Conservation (phyloP, 257 asterid genomes). For the Nicotiana tabacum region DNA sequence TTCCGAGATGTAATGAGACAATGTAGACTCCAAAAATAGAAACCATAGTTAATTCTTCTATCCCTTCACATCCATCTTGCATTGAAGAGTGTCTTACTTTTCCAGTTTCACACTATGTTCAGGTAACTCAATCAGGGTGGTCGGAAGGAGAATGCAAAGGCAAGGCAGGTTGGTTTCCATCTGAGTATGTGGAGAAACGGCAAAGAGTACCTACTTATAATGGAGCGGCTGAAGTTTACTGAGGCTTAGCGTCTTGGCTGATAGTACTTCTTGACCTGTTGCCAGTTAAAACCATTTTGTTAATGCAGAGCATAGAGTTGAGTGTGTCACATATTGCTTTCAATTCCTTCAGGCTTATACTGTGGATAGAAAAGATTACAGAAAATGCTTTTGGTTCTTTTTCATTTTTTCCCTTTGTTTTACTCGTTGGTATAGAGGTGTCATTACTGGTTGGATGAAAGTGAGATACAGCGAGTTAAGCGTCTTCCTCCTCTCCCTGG, state of each 20-base stretch:
- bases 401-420: not conserved
- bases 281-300: not conserved
- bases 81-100: not conserved
- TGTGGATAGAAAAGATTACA: not conserved
- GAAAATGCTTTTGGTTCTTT: not conserved
- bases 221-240: conserved; percentile 60
- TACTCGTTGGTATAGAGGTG: not conserved
- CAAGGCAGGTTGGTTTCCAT: conserved; percentile 95
- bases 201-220: conserved; percentile 63
- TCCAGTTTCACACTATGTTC: not conserved
- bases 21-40: not conserved
- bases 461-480: not conserved
- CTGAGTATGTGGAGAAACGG: conserved; percentile 72
- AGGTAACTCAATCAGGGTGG: conserved; percentile 95
- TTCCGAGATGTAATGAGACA: not conserved
- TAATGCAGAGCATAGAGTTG: not conserved
- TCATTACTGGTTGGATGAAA: not conserved
- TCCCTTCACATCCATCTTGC: not conserved
- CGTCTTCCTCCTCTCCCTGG: not conserved
- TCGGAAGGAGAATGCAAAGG: conserved; percentile 96
- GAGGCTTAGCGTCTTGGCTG: not conserved
- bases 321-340: not conserved
- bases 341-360: not conserved
- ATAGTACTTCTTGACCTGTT: not conserved
- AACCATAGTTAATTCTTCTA: not conserved